phyloP scores from a whole-genome alignment of 495 filamentous ascomycete genomes.

The Penicillium dipodomyicola region DNA sequence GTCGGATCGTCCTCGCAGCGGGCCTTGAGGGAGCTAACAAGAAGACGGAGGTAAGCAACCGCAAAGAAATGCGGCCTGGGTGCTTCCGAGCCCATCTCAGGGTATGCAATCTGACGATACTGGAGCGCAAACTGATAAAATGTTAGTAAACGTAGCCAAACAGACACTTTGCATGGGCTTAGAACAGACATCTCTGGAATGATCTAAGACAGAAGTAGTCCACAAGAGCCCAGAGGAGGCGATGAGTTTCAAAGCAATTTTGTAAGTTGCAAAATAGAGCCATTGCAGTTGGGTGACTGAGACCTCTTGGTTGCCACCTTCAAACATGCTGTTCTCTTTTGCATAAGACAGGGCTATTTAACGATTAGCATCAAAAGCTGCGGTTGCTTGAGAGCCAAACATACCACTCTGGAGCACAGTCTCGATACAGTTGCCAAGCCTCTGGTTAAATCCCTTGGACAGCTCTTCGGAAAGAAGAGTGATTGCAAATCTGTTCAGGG shows the following conservation, averaged over 20 bases:
- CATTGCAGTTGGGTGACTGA: slow-evolving; percentile 8
- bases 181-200: slow-evolving; percentile 2
- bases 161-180: neutral
- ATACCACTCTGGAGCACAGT: neutral
- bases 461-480: slow-evolving; percentile 1
- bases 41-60: neutral
- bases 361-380: neutral
- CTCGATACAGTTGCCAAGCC: neutral
- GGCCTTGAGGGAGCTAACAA: neutral
- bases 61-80: slow-evolving; percentile 2
- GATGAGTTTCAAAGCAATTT: neutral
- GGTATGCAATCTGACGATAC: neutral
- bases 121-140: neutral
- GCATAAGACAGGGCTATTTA: neutral
- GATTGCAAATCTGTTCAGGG: neutral
- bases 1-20: neutral
- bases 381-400: neutral
- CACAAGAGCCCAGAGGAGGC: neutral
- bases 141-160: neutral
- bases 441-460: neutral
- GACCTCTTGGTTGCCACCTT: neutral
- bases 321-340: neutral
- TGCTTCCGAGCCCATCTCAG: neutral
- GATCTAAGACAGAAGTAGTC: neutral
- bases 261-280: slow-evolving; percentile 1